Evolutionary conservation across 2,329 filamentous ascomycete species (phyloP), one percentile per base, ranked within the genome.

Genomic region (Coniochaeta prunicola): DNA sequence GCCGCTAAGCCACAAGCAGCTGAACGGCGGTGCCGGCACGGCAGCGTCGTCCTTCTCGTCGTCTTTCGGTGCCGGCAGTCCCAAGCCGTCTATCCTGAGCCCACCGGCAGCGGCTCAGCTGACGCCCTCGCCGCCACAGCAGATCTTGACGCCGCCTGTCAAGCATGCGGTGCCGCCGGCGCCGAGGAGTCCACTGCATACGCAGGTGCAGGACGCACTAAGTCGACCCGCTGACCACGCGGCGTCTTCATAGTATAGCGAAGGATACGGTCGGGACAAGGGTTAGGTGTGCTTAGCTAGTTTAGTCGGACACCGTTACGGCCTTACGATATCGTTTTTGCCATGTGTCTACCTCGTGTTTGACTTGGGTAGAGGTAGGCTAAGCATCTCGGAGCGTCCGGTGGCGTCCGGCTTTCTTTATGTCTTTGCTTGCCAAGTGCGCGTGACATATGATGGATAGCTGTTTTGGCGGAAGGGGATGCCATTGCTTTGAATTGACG

Each of bases 91-190:
- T 0, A 77, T 86, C 26, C 71, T 88, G 12, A 28, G 21, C 45
- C 45, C 45, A 2, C 85, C 85, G 5, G 85, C 85, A 0, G 70
- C 79, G 2, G 77, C 82, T 42, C 75, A 81, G 1, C 68, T 89
- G 54, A 80, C 83, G 10, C 86, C 86, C 0, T 83, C 79, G 45
- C 79, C 81, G 2, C 78, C 77, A 15, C 76, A 80, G 59, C 80
- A 82, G 63, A 84, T 85, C 59, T 68, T 85, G 56, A 84, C 81
- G 17, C 84, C 86, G 26, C 86, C 84, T 1, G 76, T 83, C 63
- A 86, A 89, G 73, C 74, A 77, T 42, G 63, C 70, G 4, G 74
- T 34, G 6, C 53, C n/a, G n/a, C n/a, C 53, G 17, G 30, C 33
- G 53, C 53, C 53, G 2, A 24, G 53, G 21, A 50, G 45, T 28